Evolutionary conservation across 345 rosid genomes (phyloP).

Genomic region (Rhodomyrtus tomentosa): DNA sequence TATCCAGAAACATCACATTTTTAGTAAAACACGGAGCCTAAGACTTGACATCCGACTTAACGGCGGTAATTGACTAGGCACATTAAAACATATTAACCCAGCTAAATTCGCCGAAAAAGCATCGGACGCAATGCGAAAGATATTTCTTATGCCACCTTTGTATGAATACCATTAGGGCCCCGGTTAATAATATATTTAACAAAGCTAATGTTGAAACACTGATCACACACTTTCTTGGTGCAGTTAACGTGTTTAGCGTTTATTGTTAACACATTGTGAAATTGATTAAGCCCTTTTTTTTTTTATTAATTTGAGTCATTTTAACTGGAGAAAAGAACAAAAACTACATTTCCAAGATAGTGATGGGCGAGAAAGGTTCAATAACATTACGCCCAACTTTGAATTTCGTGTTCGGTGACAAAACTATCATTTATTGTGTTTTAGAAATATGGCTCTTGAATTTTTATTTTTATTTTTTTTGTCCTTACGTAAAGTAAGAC

Average conservation of each 20-base stretch:
- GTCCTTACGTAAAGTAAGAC: too few relatives aligned
- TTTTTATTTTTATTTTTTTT: too few relatives aligned
- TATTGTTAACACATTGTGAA: too few relatives aligned
- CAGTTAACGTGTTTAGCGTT: neutral
- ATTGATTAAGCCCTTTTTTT: too few relatives aligned
- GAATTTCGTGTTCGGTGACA: neutral
- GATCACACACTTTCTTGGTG: neutral
- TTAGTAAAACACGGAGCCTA: too few relatives aligned
- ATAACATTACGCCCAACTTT: neutral
- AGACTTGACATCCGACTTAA: neutral
- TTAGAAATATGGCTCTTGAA: neutral
- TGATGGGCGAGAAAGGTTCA: neutral
- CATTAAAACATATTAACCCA: neutral
- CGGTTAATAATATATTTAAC: neutral
- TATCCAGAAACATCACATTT: too few relatives aligned
- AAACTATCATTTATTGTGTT: neutral
- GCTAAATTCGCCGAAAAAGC: neutral
- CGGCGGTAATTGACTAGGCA: rapidly evolving
- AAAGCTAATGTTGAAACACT: neutral
- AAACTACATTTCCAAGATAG: neutral
- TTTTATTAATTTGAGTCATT: too few relatives aligned
- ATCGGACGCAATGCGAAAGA: neutral
- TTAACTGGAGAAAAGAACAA: neutral
- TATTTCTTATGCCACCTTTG: neutral
- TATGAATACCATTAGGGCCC: neutral